These are phyloP conservation scores for Bauhinia variegata DNA, from an alignment of 306 rosid genomes.

Conservation along the genomic window DNA sequence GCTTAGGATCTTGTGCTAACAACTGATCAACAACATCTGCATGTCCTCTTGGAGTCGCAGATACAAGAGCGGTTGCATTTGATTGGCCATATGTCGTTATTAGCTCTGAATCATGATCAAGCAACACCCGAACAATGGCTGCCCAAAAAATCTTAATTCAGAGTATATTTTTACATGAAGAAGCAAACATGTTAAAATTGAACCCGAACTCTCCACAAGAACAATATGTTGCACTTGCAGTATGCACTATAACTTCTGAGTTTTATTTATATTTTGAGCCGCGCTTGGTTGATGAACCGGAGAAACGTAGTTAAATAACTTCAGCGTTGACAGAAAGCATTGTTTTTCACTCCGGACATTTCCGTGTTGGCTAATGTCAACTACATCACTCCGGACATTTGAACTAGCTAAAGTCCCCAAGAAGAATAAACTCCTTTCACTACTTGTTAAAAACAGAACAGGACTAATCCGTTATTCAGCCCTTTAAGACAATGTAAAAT, in stretches of 20 bases:
- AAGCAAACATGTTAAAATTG: not conserved
- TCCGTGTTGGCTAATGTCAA: too few species aligned
- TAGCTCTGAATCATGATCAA: slow-evolving; percentile 68
- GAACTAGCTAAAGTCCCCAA: not conserved
- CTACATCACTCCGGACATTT: too few species aligned
- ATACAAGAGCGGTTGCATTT: slow-evolving; percentile 79
- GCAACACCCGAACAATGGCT: slow-evolving; percentile 43
- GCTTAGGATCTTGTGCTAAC: slow-evolving; percentile 52
- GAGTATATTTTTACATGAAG: too few species aligned
- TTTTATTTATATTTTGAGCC: too few species aligned
- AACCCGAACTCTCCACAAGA: not conserved
- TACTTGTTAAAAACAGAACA: not conserved
- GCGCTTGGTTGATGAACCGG: too few species aligned
- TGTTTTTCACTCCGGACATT: too few species aligned
- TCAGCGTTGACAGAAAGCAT: too few species aligned
- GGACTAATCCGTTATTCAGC: too few species aligned
- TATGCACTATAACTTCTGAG: too few species aligned
- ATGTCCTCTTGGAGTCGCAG: slow-evolving; percentile 83
- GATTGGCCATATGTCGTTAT: slow-evolving; percentile 78
- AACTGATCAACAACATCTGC: slow-evolving; percentile 60
- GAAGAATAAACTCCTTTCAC: not conserved
- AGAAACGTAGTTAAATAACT: too few species aligned
- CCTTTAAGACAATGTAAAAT: too few species aligned
- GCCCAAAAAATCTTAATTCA: too few species aligned
- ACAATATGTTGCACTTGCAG: slow-evolving; percentile 27